Percentiles rank a stretch among this genome's conserved stretches.
phyloP scores from a whole-genome alignment of 192 early-diverging fungal species.

The Kickxella alabastrina region DNA sequence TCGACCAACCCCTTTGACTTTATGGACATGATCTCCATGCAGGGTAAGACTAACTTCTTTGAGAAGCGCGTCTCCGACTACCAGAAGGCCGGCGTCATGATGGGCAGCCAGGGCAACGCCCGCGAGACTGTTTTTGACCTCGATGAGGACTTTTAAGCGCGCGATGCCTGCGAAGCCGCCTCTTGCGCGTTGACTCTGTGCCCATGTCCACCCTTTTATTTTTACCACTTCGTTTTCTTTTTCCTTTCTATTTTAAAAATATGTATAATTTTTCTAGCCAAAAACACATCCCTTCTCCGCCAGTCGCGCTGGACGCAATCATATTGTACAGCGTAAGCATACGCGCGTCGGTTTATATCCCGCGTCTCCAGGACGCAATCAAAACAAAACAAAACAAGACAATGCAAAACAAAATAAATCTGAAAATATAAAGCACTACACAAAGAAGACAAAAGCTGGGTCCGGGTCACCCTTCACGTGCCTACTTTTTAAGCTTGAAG shows the following conservation, averaged over 20 bases:
- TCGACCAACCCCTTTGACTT: conserved; percentile 95
- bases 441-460: too few species aligned
- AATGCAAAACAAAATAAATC: neutral
- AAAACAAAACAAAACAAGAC: too few species aligned
- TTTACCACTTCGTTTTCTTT: too few species aligned
- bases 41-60: conserved; percentile 99
- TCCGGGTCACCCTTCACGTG: too few species aligned
- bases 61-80: conserved; percentile 97
- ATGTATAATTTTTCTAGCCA: too few species aligned
- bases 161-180: too few species aligned
- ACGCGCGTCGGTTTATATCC: neutral
- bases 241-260: too few species aligned
- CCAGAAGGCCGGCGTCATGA: conserved; percentile 89
- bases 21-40: conserved; percentile 97
- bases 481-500: conserved; percentile 20
- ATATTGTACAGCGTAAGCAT: neutral
- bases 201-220: too few species aligned
- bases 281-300: too few species aligned
- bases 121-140: conserved; percentile 70
- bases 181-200: too few species aligned
- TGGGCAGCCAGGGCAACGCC: conserved; percentile 54
- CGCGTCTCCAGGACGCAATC: too few species aligned
- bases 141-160: conserved; percentile 72
- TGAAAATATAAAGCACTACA: neutral
- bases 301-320: too few species aligned